Conservation (phyloP, 495 filamentous ascomycete species). For the Mycothermus thermophilus region DNA sequence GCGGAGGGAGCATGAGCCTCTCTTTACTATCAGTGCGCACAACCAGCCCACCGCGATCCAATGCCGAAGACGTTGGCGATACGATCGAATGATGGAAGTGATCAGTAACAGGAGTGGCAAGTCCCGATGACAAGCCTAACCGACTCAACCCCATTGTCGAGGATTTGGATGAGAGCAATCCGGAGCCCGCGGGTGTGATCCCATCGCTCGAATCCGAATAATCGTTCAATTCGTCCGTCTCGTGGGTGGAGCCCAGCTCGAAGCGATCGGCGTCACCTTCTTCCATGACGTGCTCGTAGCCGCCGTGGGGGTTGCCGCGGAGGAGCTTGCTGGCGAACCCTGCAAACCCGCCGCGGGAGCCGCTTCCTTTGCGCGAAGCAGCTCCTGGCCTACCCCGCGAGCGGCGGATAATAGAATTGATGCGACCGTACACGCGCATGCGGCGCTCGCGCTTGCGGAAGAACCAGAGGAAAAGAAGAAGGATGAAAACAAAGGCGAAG, state of each 20-base stretch:
- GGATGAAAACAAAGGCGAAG: constrained; percentile 49
- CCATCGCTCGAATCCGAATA: constrained; percentile 42
- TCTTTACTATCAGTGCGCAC: constrained; percentile 73
- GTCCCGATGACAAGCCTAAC: constrained; percentile 43
- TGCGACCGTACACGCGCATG: constrained; percentile 44
- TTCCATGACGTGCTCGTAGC: constrained; percentile 79
- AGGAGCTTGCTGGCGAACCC: constrained; percentile 44
- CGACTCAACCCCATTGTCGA: constrained; percentile 13
- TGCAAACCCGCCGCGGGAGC: constrained; percentile 41
- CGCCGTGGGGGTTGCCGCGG: constrained; percentile 25
- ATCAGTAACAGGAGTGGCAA: constrained; percentile 38
- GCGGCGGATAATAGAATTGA: constrained; percentile 40
- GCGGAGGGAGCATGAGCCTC: constrained; percentile 36
- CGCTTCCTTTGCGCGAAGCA: constrained; percentile 27
- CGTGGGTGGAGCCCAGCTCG: constrained; percentile 54
- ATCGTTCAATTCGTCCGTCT: constrained; percentile 40
- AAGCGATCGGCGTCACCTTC: constrained; percentile 55
- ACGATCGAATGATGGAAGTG: constrained; percentile 7
- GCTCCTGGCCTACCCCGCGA: constrained; percentile 35
- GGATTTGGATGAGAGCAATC: constrained; percentile 14
- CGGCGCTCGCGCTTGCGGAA: constrained; percentile 56
- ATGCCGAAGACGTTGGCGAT: constrained; percentile 35
- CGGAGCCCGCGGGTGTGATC: no score
- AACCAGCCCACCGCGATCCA: constrained; percentile 62
- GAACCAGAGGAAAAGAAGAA: constrained; percentile 49